Evolutionary conservation across 345 rosid species (phyloP), one percentile per base, ranked within the genome.

Genomic region (Dipteronia dyeriana): DNA sequence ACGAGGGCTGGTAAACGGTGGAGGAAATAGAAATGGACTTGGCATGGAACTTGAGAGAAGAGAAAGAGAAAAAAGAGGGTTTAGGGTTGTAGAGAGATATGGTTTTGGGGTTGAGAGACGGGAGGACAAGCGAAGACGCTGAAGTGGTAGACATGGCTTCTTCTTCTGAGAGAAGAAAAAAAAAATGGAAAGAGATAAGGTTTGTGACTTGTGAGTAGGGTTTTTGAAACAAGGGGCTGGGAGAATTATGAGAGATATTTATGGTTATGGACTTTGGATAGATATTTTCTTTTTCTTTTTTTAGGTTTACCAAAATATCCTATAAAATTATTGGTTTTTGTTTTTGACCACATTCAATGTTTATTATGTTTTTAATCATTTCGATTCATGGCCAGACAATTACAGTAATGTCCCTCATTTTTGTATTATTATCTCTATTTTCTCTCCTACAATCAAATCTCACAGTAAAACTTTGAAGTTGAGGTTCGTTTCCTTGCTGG

Each of bases 41-140:
- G 43, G 82, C 76, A 26, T 64, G 68, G 59, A 83, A 80, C 73
- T 82, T 87, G 75, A 83, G 82, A 57, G 86, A 31, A 74, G 88
- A 78, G 43, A 75, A 76, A 71, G 87, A 85, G 17, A 82, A 38
- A 1, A 87, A 78, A 74, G 82, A 54, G 41, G 91, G 84, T 68
- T 76, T 87, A 0, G 87, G 69, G 81, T 79, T 71, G 83, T 71
- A 70, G 66, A 83, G 71, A 54, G 87, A 82, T 51, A 86, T 77
- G 79, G 89, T 67, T 56, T 84, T 87, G 65, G 91, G 87, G 74
- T 85, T 85, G 71, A 92, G 83, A 60, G 90, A 76, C 11, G 93
- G 92, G 66, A 92, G 91, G 41, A 87, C 75, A 0, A 90, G 91
- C 9, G 95, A 90, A 2, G 95, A 84, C 75, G 96, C 90, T 34